Conservation (phyloP, 2,329 filamentous ascomycete genomes). For the Conoideocrella luteorostrata region DNA sequence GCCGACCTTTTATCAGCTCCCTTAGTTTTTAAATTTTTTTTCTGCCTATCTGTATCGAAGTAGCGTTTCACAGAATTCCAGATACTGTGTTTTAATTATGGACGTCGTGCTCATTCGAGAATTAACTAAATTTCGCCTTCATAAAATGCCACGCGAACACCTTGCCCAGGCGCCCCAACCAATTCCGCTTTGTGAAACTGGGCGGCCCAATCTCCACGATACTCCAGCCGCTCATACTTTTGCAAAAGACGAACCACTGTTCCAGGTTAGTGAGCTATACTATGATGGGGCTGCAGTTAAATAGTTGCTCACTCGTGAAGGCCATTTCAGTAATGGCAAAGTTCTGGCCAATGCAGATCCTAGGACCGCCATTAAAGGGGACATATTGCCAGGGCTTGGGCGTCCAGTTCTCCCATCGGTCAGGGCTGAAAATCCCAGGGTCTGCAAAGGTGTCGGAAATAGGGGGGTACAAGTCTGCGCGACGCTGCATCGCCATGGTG, state of each 20-base stretch:
- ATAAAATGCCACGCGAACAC: constrained; percentile 34
- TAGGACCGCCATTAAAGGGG: constrained; percentile 67
- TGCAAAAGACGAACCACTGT: constrained; percentile 50
- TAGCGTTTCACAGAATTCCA: too few species aligned
- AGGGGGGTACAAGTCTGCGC: constrained; percentile 53
- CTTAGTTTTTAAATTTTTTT: too few species aligned
- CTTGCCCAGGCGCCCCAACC: constrained; percentile 36
- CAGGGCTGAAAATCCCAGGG: constrained; percentile 52
- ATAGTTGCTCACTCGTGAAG: constrained; percentile 15
- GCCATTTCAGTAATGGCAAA: constrained; percentile 71
- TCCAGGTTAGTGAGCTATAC: too few species aligned
- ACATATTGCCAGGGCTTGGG: constrained; percentile 65
- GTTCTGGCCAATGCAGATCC: constrained; percentile 73
- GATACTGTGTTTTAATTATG: too few species aligned
- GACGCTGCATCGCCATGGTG: constrained; percentile 67
- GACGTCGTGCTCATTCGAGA: too few species aligned
- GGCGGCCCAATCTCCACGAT: constrained; percentile 37
- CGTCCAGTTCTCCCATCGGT: constrained; percentile 59
- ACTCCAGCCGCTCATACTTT: constrained; percentile 50
- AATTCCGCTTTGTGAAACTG: constrained; percentile 38
- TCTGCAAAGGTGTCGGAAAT: constrained; percentile 38
- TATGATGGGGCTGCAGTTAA: too few species aligned
- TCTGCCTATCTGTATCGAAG: too few species aligned
- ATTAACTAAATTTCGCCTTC: constrained; percentile 19
- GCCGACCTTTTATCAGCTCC: too few species aligned